Evolutionary conservation across 164 flowering plant genomes (phyloP).

Genomic region (Litsea cubeba): DNA sequence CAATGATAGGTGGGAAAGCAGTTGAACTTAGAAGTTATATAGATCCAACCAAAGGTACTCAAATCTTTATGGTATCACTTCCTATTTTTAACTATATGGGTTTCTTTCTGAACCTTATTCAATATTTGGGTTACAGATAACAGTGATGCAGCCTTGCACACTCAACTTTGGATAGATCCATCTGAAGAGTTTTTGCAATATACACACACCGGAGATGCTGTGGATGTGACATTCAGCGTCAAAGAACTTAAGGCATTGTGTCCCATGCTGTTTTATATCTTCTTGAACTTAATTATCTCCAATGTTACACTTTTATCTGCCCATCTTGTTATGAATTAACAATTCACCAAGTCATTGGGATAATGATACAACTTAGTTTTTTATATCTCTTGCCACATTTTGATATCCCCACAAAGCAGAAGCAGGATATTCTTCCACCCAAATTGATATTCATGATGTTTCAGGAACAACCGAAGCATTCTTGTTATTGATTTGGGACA

Average conservation of each 20-base stretch:
- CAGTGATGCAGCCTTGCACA: slow-evolving; percentile 74
- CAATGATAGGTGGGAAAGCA: slow-evolving; percentile 90
- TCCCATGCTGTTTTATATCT: background rate
- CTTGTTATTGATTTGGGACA: background rate
- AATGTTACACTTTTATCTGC: background rate
- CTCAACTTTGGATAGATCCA: slow-evolving; percentile 98
- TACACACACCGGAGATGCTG: slow-evolving; percentile 75
- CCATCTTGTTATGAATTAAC: background rate
- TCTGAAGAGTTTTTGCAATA: slow-evolving; percentile 89
- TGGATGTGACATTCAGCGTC: slow-evolving; percentile 87
- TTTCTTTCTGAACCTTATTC: slow-evolving; percentile 1
- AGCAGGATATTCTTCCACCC: background rate
- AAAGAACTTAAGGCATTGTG: slow-evolving; percentile 80
- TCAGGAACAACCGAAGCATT: background rate
- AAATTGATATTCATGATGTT: too few species aligned
- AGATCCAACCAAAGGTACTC: slow-evolving; percentile 88
- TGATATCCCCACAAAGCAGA: background rate
- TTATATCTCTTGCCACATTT: background rate
- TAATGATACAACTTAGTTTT: background rate
- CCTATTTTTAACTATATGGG: background rate
- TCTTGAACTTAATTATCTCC: background rate
- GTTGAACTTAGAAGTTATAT: slow-evolving; percentile 90
- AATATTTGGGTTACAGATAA: slow-evolving; percentile 41
- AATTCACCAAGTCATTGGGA: background rate
- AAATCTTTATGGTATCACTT: background rate